Conservation (phyloP, 1,284 basidiomycete species). For the Ceratobasidium sp. region DNA sequence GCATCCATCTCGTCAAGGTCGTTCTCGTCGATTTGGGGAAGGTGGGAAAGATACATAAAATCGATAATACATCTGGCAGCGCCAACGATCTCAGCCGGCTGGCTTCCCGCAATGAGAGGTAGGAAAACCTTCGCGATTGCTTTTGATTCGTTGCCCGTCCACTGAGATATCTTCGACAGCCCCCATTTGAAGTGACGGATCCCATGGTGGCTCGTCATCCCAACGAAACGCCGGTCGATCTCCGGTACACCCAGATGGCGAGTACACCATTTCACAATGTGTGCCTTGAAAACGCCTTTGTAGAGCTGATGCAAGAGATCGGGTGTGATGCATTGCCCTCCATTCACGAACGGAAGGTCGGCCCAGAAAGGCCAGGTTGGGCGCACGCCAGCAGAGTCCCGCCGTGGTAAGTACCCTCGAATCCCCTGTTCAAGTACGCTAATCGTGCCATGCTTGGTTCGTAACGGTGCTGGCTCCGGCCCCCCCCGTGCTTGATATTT, state of each 20-base stretch:
- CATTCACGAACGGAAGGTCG: constrained; percentile 5
- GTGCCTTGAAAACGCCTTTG: constrained; percentile 52
- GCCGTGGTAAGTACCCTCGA: background rate
- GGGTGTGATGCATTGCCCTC: constrained; percentile 49
- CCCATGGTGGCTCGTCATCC: constrained; percentile 23
- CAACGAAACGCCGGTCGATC: constrained; percentile 37
- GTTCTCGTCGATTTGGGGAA: background rate
- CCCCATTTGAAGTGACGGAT: constrained; percentile 42
- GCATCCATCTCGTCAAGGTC: constrained; percentile 43
- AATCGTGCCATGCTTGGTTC: background rate
- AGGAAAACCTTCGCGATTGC: constrained; percentile 38
- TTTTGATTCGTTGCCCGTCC: constrained; percentile 47
- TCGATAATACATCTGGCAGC: constrained; percentile 53
- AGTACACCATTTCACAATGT: constrained; percentile 50
- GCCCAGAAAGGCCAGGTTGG: constrained; percentile 53
- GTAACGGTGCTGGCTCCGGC: background rate
- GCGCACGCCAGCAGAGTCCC: background rate
- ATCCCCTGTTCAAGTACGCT: background rate
- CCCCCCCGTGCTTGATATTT: too few species aligned
- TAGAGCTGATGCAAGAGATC: constrained; percentile 51
- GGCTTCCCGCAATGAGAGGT: background rate
- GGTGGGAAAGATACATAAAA: constrained; percentile 53
- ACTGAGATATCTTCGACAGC: constrained; percentile 31
- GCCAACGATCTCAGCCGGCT: background rate
- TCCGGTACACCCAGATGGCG: constrained; percentile 16